A percentile compares a stretch with the other conserved stretches of the same genome.
Evolutionary conservation across 148 eudicot genomes (phyloP).

Genomic region (Heliamphora exappendiculata): DNA sequence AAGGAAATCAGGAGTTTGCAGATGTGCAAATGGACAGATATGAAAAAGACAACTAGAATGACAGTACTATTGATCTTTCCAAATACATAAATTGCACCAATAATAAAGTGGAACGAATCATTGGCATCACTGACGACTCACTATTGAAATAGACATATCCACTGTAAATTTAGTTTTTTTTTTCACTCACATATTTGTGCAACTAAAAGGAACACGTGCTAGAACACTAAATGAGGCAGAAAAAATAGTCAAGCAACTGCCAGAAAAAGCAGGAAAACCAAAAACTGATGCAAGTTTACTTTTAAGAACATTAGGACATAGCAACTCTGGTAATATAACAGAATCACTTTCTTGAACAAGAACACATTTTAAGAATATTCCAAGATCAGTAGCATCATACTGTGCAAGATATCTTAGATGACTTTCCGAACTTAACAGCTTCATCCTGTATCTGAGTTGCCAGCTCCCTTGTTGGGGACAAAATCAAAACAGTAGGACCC

Average conservation of each 20-base stretch:
- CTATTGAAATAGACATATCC: not conserved
- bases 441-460: conserved; percentile 95
- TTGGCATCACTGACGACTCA: not conserved
- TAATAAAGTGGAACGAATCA: not conserved
- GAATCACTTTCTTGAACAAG: not conserved
- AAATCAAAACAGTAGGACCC: conserved; percentile 85
- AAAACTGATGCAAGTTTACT: too few species aligned
- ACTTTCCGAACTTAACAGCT: conserved; percentile 75
- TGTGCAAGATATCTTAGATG: conserved; percentile 66
- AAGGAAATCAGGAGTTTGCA: not conserved
- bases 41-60: not conserved
- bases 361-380: not conserved
- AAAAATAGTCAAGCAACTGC: not conserved
- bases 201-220: not conserved
- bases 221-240: not conserved
- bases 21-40: not conserved
- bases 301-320: not conserved
- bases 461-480: conserved; percentile 90
- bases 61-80: not conserved
- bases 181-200: not conserved
- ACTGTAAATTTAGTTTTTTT: not conserved
- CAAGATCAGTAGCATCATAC: conserved; percentile 20
- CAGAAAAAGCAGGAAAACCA: not conserved
- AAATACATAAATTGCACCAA: not conserved
- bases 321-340: not conserved